Percentiles rank a stretch among this genome's conserved stretches.
These are phyloP conservation scores for Colletotrichum liaoningense DNA, from an alignment of 2,329 filamentous ascomycete species.

Conservation along the genomic window DNA sequence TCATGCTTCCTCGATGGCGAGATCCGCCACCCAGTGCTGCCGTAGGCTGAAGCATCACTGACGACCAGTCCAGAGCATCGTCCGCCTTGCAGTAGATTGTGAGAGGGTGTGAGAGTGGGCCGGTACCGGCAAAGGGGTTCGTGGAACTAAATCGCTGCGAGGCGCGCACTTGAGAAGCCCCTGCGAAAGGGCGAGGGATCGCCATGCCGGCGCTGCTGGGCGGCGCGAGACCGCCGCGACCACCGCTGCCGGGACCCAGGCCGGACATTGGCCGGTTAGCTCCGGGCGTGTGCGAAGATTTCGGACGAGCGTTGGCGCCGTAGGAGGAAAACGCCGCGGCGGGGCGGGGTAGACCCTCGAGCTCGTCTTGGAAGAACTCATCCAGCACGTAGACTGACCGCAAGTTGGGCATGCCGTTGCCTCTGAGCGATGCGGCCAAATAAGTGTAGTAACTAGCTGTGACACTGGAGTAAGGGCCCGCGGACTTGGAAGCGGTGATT, in stretches of 20 bases:
- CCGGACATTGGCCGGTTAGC: constrained; percentile 28
- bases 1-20: constrained; percentile 33
- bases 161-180: constrained; percentile 41
- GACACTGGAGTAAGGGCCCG: constrained; percentile 67
- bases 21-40: constrained; percentile 35
- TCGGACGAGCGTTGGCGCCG: constrained; percentile 48
- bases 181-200: constrained; percentile 40
- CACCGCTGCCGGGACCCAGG: neutral
- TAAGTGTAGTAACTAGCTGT: constrained; percentile 83
- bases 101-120: constrained; percentile 62
- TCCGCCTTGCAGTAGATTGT: constrained; percentile 71
- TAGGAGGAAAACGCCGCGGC: constrained; percentile 53
- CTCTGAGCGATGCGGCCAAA: constrained; percentile 83
- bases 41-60: constrained; percentile 59
- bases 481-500: constrained; percentile 71
- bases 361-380: constrained; percentile 81
- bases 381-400: constrained; percentile 87
- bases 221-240: constrained; percentile 38
- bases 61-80: constrained; percentile 69
- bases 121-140: constrained; percentile 53
- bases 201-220: constrained; percentile 40
- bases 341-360: constrained; percentile 77
- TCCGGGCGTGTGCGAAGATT: constrained; percentile 44
- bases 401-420: constrained; percentile 79
- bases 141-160: constrained; percentile 67